Percentiles rank a stretch among this genome's conserved stretches.
These are phyloP conservation scores for Chlamydomonas sphaeroides DNA, from an alignment of 139 green algal species.

Conservation along the genomic window DNA sequence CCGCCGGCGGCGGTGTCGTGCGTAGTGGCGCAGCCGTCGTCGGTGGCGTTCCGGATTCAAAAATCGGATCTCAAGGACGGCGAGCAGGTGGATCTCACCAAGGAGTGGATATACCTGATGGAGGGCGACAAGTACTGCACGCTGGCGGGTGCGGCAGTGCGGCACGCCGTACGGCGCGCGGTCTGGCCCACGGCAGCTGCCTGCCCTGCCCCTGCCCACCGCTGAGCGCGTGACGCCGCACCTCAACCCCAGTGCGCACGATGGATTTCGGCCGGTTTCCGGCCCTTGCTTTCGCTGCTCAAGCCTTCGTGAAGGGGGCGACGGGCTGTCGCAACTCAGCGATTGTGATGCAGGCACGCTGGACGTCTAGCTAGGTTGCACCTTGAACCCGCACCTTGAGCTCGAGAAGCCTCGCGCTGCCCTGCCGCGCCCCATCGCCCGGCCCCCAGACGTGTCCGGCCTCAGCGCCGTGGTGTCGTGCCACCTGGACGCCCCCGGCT, in stretches of 20 bases:
- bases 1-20: conserved; percentile 1
- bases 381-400: too few relatives aligned
- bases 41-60: neutral
- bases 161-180: too few relatives aligned
- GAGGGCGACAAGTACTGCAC: conserved; percentile 46
- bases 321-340: too few relatives aligned
- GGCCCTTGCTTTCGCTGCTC: too few relatives aligned
- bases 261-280: too few relatives aligned
- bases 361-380: too few relatives aligned
- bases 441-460: conserved; percentile 4
- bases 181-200: too few relatives aligned
- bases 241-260: neutral
- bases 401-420: too few relatives aligned
- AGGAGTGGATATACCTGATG: conserved; percentile 38
- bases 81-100: neutral
- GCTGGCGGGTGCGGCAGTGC: neutral
- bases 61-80: conserved; percentile 12
- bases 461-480: conserved; percentile 3
- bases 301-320: too few relatives aligned
- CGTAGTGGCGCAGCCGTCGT: neutral
- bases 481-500: conserved; percentile 28
- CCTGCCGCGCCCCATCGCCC: neutral
- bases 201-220: too few relatives aligned
- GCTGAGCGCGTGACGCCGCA: too few relatives aligned
- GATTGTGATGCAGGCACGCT: too few relatives aligned